Percentiles rank a stretch among this genome's conserved stretches.
Evolutionary conservation across 805 yeast genomes (phyloP).

Genomic region (Kodamaea nitidulidarum): DNA sequence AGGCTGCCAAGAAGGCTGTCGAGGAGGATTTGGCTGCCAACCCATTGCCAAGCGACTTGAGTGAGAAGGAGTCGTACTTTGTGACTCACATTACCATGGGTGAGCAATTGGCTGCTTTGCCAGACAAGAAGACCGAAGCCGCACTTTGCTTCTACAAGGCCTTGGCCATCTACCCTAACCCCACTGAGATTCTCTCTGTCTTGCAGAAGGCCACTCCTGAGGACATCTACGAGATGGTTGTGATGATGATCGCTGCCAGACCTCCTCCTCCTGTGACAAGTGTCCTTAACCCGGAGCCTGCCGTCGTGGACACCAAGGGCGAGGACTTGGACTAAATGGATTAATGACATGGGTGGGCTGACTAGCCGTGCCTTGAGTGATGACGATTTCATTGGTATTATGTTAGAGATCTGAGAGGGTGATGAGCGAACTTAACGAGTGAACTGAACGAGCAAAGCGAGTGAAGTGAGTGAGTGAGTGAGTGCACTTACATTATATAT

Average conservation of each 20-base stretch:
- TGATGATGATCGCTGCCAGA: slow-evolving; percentile 83
- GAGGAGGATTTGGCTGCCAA: slow-evolving; percentile 59
- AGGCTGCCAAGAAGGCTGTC: slow-evolving; percentile 58
- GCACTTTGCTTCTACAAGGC: slow-evolving; percentile 94
- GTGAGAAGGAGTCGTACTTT: slow-evolving; percentile 73
- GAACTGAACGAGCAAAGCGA: no score
- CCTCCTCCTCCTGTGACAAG: slow-evolving; percentile 81
- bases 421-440: no score
- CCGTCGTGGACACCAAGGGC: slow-evolving; percentile 11
- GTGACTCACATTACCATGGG: slow-evolving; percentile 80
- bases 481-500: no score
- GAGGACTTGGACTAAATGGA: slow-evolving; percentile 30
- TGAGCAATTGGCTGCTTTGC: slow-evolving; percentile 67
- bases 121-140: slow-evolving; percentile 71
- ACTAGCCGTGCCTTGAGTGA: no score
- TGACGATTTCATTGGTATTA: no score
- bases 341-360: background rate
- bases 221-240: slow-evolving; percentile 74
- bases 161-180: slow-evolving; percentile 87
- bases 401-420: no score
- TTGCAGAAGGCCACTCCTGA: slow-evolving; percentile 87
- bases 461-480: no score
- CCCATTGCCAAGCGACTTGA: slow-evolving; percentile 69
- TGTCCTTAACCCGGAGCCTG: slow-evolving; percentile 39
- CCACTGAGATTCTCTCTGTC: slow-evolving; percentile 83